A percentile compares a stretch with the other conserved stretches of the same genome.
phyloP scores from a whole-genome alignment of 208 protist species.

The Wallacemonas collosoma region DNA sequence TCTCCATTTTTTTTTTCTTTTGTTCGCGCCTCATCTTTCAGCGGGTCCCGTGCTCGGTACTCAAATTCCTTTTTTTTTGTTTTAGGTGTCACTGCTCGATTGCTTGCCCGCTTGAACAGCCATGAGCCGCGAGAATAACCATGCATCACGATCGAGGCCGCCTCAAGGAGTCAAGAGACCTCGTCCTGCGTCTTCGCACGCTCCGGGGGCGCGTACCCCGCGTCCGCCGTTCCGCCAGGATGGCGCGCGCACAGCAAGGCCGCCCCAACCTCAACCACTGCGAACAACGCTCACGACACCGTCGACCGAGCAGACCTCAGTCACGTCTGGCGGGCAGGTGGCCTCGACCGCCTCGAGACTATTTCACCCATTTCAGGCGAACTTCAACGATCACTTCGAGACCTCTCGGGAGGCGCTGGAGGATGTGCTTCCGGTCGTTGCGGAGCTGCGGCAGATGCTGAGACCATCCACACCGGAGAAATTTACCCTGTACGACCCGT shows the following conservation, averaged over 20 bases:
- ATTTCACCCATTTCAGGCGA: conserved; percentile 49
- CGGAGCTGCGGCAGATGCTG: conserved; percentile 55
- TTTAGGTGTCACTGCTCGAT: too few species aligned
- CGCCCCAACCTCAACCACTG: neutral
- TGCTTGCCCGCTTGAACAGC: neutral
- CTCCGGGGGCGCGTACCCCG: neutral
- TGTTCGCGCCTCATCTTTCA: too few species aligned
- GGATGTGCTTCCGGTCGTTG: conserved; percentile 58
- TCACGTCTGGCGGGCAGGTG: too few species aligned
- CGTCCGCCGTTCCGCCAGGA: neutral
- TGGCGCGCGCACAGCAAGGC: neutral
- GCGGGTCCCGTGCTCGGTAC: too few species aligned
- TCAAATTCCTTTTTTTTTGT: too few species aligned
- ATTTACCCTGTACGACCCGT: conserved; percentile 87
- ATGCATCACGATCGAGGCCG: neutral
- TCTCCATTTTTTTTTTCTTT: too few species aligned
- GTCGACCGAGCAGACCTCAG: too few species aligned
- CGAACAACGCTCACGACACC: too few species aligned
- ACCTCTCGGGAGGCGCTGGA: conserved; percentile 58
- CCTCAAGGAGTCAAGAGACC: neutral
- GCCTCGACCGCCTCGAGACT: neutral
- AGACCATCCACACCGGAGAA: conserved; percentile 44
- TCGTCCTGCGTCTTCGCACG: conserved; percentile 2
- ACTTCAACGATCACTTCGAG: conserved; percentile 89
- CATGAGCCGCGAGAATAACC: neutral